Evolutionary conservation across 139 green algal species (phyloP).

Genomic region (Asterochloris sp.): DNA sequence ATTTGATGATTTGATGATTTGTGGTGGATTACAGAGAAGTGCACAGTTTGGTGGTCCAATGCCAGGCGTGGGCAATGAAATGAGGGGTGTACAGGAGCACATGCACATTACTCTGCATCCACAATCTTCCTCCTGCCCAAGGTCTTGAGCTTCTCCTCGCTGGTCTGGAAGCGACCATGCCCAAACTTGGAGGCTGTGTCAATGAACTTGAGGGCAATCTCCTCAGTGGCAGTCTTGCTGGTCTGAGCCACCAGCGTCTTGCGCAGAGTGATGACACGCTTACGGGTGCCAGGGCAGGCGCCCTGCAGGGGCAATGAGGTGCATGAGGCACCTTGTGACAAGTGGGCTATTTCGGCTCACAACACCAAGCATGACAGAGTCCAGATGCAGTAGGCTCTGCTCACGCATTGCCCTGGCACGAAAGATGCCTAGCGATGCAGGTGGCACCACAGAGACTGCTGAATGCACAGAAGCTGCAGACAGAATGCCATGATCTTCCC

Average conservation of each 20-base stretch:
- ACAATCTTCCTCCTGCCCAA: constrained; percentile 63
- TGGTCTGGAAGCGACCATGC: constrained; percentile 99
- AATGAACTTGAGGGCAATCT: constrained; percentile 95
- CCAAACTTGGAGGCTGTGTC: constrained; percentile 98
- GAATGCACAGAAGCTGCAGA: neutral
- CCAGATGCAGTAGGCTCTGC: neutral
- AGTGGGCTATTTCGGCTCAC: too few species aligned
- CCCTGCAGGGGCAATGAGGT: constrained; percentile 41
- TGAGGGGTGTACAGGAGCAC: neutral
- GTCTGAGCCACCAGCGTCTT: constrained; percentile 91
- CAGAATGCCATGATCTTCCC: neutral
- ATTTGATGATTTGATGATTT: neutral
- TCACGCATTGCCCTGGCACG: neutral
- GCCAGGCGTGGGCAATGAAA: neutral
- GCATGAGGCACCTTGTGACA: neutral
- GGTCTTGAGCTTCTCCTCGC: constrained; percentile 88
- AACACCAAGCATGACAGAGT: neutral
- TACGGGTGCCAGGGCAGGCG: constrained; percentile 84
- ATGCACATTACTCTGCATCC: neutral
- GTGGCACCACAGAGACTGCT: neutral
- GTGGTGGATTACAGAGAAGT: neutral
- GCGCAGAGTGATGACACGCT: constrained; percentile 95
- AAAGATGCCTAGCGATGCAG: neutral
- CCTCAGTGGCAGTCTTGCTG: constrained; percentile 85
- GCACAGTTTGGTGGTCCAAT: neutral